Evolutionary conservation across 805 yeast species (phyloP).

Genomic region (Pichia cephalocereana): DNA sequence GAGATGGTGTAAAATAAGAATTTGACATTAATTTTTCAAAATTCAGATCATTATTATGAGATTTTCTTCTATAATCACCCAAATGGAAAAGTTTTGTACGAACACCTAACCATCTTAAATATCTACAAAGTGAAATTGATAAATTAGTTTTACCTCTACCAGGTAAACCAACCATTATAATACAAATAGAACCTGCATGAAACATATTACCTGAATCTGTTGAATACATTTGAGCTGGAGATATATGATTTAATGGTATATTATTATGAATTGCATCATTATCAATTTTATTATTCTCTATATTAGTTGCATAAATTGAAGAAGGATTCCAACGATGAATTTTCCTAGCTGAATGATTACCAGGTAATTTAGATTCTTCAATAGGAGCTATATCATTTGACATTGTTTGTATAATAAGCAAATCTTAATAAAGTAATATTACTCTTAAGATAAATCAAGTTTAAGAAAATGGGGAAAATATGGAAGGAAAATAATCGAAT

Average conservation of each 20-base stretch:
- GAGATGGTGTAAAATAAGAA: slow-evolving; percentile 57
- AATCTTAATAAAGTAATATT: too few species aligned
- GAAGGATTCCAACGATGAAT: slow-evolving; percentile 39
- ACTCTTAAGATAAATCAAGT: too few species aligned
- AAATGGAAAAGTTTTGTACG: slow-evolving; percentile 85
- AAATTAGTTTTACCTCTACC: slow-evolving; percentile 94
- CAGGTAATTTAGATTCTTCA: slow-evolving; percentile 36
- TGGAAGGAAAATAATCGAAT: too few species aligned
- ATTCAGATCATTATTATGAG: slow-evolving; percentile 1
- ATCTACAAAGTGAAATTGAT: slow-evolving; percentile 84
- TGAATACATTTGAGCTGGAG: slow-evolving; percentile 89
- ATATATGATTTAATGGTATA: slow-evolving; percentile 52
- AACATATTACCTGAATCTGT: slow-evolving; percentile 88
- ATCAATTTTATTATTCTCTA: background rate
- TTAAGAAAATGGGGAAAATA: too few species aligned
- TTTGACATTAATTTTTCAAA: slow-evolving; percentile 43
- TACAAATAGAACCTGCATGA: slow-evolving; percentile 91
- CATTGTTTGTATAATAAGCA: too few species aligned
- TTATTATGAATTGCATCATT: slow-evolving; percentile 61
- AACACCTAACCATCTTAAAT: slow-evolving; percentile 93
- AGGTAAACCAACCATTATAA: slow-evolving; percentile 85
- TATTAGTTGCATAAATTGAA: slow-evolving; percentile 7
- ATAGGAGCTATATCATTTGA: slow-evolving; percentile 21
- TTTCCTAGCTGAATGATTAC: slow-evolving; percentile 49
- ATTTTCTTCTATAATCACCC: slow-evolving; percentile 76